phyloP scores from a whole-genome alignment of 2,329 filamentous ascomycete species.

The Aotearoamyces nothofagi region DNA sequence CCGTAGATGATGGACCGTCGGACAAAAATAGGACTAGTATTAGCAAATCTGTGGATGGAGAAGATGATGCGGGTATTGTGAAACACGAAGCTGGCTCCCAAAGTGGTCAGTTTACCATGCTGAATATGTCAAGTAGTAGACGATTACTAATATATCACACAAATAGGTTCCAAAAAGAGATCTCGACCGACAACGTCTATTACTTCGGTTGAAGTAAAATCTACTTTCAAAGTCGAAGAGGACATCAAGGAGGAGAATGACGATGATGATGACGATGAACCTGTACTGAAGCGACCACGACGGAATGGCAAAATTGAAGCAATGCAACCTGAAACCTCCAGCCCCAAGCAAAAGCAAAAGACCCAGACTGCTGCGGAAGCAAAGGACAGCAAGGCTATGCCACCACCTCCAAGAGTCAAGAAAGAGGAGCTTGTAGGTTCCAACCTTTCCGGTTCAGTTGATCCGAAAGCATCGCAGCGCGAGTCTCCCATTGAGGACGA shows the following conservation, averaged over 20 bases:
- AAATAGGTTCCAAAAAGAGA: no score
- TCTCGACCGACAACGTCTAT: no score
- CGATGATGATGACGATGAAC: slow-evolving; percentile 40
- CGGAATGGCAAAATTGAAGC: slow-evolving; percentile 17
- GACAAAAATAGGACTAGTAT: slow-evolving; percentile 10
- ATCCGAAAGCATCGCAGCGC: no score
- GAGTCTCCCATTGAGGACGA: no score
- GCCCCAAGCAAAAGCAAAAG: slow-evolving; percentile 18
- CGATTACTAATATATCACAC: no score
- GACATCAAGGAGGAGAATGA: slow-evolving; percentile 19
- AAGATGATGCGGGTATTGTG: slow-evolving; percentile 14
- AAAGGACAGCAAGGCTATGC: slow-evolving; percentile 4
- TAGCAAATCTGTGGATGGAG: slow-evolving; percentile 17
- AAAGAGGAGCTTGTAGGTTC: slow-evolving; percentile 6
- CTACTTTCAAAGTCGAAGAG: no score
- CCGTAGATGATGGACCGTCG: slow-evolving; percentile 12
- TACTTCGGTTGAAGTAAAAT: no score
- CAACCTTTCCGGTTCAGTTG: no score
- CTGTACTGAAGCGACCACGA: slow-evolving; percentile 41
- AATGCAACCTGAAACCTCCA: slow-evolving; percentile 19
- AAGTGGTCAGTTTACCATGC: no score
- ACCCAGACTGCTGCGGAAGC: slow-evolving; percentile 21
- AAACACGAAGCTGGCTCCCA: no score
- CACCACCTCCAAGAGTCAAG: slow-evolving; percentile 2
- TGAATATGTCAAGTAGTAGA: no score